Evolutionary conservation across 2,329 filamentous ascomycete species (phyloP), one percentile per base, ranked within the genome.

Genomic region (Pestalotiopsis sp.): DNA sequence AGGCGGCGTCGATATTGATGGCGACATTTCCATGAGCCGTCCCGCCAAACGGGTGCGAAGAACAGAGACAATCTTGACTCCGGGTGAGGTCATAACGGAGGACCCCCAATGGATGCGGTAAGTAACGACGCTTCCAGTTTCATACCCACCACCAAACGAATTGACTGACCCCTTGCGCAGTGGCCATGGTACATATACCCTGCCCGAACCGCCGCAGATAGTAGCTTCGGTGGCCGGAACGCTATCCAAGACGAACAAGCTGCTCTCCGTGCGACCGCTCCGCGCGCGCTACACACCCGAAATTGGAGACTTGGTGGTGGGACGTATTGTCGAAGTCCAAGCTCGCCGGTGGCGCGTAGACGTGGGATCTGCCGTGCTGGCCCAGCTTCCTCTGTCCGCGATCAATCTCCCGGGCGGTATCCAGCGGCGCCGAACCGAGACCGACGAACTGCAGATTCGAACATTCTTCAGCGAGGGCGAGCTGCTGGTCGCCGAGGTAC

Each of bases 391-490:
- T 20, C 90, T 99, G 58, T 93, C 90, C 66, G 92, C 92, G 70
- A 98, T 99, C 82, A 99, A 99, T 79, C 85, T 99, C 2, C 96
- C 96, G 0, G 96, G 96, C 68, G 96, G 96, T 41, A 97, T 97
- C 72, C 85, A 98, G 75, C 90, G 96, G 69, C 93, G 95, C 78
- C 88, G 96, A 72, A 99, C 96, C 36, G 95, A 95, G 76, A 97
- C 96, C 17, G 96, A 99, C 80, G 96, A 98, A 84, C 86, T 99
- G 75, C 96, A 98, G 82, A 98, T 99, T 81, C 90, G 96, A 64
- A 93, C 91, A n/a, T 99, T 98, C 82, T 98, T 99, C 83, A 91
- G 92, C 67, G 96, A 99, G 81, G 96, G 96, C 13, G 96, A 99
- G 79, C 83, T 99, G 66, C 84, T 99, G 17, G 93, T 98, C 20